Base-by-base conservation (phyloP, 2,329 filamentous ascomycete genomes). In the Metarhizium robertsii region DNA sequence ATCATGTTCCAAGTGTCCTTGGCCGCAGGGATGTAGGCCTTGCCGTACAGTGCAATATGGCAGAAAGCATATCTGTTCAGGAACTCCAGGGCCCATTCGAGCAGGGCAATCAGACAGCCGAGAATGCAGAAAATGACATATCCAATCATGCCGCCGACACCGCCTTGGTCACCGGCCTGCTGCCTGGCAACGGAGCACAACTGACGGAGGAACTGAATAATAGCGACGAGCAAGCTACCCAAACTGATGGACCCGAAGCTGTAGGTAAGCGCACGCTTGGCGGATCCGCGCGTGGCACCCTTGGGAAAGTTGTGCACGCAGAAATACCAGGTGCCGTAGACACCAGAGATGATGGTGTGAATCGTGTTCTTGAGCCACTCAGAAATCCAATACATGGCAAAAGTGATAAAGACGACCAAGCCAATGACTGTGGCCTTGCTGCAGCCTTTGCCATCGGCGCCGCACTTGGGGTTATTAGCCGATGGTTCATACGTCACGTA, bases 241-340 rank as follows among this genome's bases (percentile, higher is more conserved):
- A 96, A 76, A 60, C 85, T 87, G 70, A 97, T 94, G 61, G 88
- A 94, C 16, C 92, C 92, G 58, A 96, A 96, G 62, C 88, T 94
- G 74, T 94, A 94, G 1, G 92, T 96, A 59, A 94, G 76, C 1
- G 91, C 83, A 14, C 92, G 84, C 62, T 82, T 86, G 60, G 94
- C 80, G 0, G 92, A 88, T n/a, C 90, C 88, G 13, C 90, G 83
- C 0, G 92, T 96, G 0, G 90, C 85, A 11, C 85, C 85, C 59
- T 81, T 85, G 34, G 92, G 90, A 64, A 90, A 87, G 47, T 84
- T 80, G 56, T 78, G 73, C 0, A 81, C 71, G 60, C 82, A 87
- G 68, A 95, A 96, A 74, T 95, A 97, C 92, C 92, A 97, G 0
- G 87, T 87, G 1, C 90, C 92, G 64, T 95, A 96, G 0, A 96